Evolutionary conservation across 768 basidiomycete genomes (phyloP).

Genomic region (Coprinopsis cinerea): DNA sequence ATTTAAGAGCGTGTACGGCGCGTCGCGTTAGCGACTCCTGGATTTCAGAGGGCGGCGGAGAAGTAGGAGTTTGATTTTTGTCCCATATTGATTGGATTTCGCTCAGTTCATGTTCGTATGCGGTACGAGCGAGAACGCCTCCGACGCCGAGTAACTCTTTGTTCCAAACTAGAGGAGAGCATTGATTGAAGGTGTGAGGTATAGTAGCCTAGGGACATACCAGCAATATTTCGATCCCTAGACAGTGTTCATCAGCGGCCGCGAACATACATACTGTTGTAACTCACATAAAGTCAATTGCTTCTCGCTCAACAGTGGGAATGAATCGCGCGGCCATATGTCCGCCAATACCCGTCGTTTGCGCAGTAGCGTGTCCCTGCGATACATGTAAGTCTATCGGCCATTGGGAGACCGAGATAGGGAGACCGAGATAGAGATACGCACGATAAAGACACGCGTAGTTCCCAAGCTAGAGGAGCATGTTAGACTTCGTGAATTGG

Average conservation of each 20-base stretch:
- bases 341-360: conserved; percentile 78
- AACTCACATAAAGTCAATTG: conserved; percentile 77
- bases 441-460: conserved; percentile 80
- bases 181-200: not conserved
- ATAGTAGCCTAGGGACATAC: conserved; percentile 30
- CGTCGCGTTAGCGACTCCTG: conserved; percentile 45
- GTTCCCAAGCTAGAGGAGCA: conserved; percentile 45
- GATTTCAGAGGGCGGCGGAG: conserved; percentile 32
- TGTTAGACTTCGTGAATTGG: not conserved
- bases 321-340: conserved; percentile 80
- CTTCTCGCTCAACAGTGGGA: conserved; percentile 93
- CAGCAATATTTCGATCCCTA: conserved; percentile 77
- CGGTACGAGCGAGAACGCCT: conserved; percentile 73
- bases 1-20: conserved; percentile 74
- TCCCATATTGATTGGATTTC: conserved; percentile 58
- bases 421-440: conserved; percentile 15
- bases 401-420: not conserved
- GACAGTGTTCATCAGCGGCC: not conserved
- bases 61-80: not conserved
- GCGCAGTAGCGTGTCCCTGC: conserved; percentile 87
- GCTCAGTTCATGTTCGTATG: conserved; percentile 79
- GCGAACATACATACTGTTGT: not conserved
- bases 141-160: conserved; percentile 81
- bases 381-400: too few relatives aligned
- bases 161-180: conserved; percentile 73